These are phyloP conservation scores for Eucalyptus sp. DNA, from an alignment of 345 rosid species.

Conservation along the genomic window DNA sequence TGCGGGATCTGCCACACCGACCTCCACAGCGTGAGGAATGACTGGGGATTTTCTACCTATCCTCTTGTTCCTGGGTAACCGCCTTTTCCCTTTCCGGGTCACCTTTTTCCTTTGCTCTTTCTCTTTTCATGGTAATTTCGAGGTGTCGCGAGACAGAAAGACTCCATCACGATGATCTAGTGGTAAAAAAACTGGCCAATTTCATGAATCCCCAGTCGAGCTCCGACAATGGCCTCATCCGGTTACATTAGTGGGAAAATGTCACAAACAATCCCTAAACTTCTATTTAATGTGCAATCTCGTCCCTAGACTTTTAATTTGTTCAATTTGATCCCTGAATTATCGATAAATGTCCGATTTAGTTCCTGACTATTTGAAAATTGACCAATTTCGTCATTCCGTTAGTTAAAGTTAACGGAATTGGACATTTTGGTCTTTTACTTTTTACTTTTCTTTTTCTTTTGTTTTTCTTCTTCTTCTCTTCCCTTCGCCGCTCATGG, in stretches of 20 bases:
- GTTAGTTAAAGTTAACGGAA: too few species aligned
- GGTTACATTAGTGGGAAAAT: not conserved
- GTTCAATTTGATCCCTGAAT: too few species aligned
- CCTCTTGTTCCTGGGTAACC: constrained; percentile 32
- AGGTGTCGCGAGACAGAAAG: not conserved
- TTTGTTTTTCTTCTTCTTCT: too few species aligned
- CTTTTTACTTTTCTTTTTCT: too few species aligned
- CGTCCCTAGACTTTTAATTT: too few species aligned
- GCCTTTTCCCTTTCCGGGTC: not conserved
- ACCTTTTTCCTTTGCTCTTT: not conserved
- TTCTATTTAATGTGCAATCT: too few species aligned
- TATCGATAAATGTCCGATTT: too few species aligned
- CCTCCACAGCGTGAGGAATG: constrained; percentile 16
- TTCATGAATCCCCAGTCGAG: not conserved
- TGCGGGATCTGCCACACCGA: constrained; percentile 35
- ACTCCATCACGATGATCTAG: not conserved
- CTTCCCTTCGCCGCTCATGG: too few species aligned
- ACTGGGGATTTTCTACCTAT: constrained; percentile 8
- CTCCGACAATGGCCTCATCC: not conserved
- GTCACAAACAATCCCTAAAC: too few species aligned
- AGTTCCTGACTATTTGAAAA: too few species aligned
- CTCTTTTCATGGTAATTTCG: not conserved
- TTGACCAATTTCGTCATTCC: too few species aligned
- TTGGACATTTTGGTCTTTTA: too few species aligned
- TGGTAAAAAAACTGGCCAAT: not conserved